Percentiles rank a stretch among this genome's conserved stretches.
phyloP scores from a whole-genome alignment of 1,284 basidiomycete genomes.

The Leccinum huronense region DNA sequence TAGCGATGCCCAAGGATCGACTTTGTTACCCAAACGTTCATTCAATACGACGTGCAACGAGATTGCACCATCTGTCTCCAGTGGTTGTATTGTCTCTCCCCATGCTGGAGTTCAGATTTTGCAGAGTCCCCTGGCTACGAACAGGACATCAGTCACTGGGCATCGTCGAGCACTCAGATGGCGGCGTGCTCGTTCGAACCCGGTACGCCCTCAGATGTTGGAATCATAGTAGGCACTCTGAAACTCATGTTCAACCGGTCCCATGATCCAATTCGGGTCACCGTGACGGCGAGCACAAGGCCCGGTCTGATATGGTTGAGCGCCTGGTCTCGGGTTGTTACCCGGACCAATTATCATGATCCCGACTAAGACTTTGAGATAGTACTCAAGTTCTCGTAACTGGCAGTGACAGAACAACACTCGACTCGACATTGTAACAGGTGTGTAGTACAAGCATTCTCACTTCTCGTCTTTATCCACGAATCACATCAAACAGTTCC shows the following conservation, averaged over 20 bases:
- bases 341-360: not conserved
- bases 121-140: conserved; percentile 27
- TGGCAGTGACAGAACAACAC: not conserved
- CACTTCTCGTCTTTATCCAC: not conserved
- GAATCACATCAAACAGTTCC: conserved; percentile 46
- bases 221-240: too few relatives aligned
- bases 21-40: too few relatives aligned
- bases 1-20: too few relatives aligned
- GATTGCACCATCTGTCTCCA: too few relatives aligned
- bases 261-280: too few relatives aligned
- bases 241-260: too few relatives aligned
- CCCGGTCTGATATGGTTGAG: not conserved
- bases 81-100: too few relatives aligned
- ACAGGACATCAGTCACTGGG: conserved; percentile 47
- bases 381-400: not conserved
- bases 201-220: too few relatives aligned
- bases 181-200: conserved; percentile 45
- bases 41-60: too few relatives aligned
- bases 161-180: conserved; percentile 41
- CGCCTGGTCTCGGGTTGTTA: not conserved
- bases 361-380: not conserved
- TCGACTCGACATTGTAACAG: not conserved
- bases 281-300: not conserved
- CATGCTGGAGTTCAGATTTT: too few relatives aligned
- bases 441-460: not conserved